Percentiles rank a stretch among this genome's conserved stretches.
phyloP scores from a whole-genome alignment of 345 rosid genomes.

The Excoecaria cochinchinensis region DNA sequence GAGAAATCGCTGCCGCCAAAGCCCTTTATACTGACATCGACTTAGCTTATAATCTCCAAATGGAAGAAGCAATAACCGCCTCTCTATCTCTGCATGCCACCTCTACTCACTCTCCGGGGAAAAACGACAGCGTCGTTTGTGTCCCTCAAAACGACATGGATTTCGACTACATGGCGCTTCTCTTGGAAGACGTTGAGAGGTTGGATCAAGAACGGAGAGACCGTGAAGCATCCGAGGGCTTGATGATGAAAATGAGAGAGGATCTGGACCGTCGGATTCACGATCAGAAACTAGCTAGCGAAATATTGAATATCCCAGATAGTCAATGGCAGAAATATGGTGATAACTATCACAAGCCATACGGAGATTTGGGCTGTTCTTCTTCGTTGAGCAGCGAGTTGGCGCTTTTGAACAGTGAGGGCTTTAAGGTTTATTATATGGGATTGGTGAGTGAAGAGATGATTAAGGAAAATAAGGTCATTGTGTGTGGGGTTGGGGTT shows the following conservation, averaged over 20 bases:
- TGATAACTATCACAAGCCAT: slow-evolving; percentile 49
- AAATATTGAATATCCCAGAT: slow-evolving; percentile 49
- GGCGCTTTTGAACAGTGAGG: background rate
- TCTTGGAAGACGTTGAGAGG: slow-evolving; percentile 48
- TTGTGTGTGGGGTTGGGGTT: slow-evolving; percentile 34
- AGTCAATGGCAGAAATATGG: slow-evolving; percentile 55
- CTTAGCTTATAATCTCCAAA: slow-evolving; percentile 61
- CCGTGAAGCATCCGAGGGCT: slow-evolving; percentile 32
- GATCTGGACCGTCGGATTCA: slow-evolving; percentile 61
- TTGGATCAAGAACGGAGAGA: slow-evolving; percentile 46
- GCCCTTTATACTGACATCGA: slow-evolving; percentile 47
- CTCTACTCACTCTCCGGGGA: slow-evolving; percentile 7
- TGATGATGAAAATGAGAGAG: slow-evolving; percentile 31
- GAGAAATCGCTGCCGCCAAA: slow-evolving; percentile 47
- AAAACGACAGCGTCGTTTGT: slow-evolving; percentile 5
- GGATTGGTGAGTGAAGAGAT: slow-evolving; percentile 38
- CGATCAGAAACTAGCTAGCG: slow-evolving; percentile 55
- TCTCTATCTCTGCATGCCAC: slow-evolving; percentile 35
- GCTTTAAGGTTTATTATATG: slow-evolving; percentile 30
- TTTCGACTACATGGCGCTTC: slow-evolving; percentile 33
- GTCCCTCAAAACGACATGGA: background rate
- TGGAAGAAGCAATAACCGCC: slow-evolving; percentile 57
- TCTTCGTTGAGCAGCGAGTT: background rate
- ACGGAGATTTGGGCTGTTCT: slow-evolving; percentile 1
- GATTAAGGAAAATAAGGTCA: slow-evolving; percentile 21